Evolutionary conservation across 441 rosid species (phyloP).

Genomic region (Erodium trifolium): DNA sequence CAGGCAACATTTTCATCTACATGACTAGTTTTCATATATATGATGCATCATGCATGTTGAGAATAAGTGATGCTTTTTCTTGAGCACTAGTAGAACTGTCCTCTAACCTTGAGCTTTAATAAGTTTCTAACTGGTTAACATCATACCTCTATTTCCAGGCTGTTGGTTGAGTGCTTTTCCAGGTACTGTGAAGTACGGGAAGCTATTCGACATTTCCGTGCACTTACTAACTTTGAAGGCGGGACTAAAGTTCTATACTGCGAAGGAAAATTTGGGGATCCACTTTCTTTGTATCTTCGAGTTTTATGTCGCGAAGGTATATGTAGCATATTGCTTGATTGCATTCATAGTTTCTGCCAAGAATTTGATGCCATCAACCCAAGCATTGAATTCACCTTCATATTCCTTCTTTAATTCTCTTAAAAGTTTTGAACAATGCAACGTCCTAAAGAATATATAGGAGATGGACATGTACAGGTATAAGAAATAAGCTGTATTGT

Average conservation of each 20-base stretch:
- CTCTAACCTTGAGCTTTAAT: not conserved
- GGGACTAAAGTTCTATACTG: slow-evolving; percentile 59
- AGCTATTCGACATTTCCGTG: slow-evolving; percentile 96
- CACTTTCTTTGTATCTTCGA: slow-evolving; percentile 88
- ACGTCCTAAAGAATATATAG: not conserved
- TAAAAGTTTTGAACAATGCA: not conserved
- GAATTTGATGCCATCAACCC: not conserved
- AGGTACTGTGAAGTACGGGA: slow-evolving; percentile 75
- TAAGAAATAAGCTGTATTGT: slow-evolving; percentile 1
- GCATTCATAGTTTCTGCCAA: not conserved
- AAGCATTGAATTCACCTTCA: not conserved
- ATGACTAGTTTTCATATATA: not conserved
- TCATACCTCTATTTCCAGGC: slow-evolving; percentile 38
- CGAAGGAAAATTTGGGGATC: slow-evolving; percentile 84
- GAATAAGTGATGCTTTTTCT: not conserved
- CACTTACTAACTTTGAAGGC: slow-evolving; percentile 69
- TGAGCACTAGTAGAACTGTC: not conserved
- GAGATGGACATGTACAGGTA: not conserved
- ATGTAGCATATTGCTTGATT: not conserved
- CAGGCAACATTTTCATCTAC: not conserved
- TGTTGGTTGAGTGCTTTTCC: slow-evolving; percentile 91
- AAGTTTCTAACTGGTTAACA: slow-evolving; percentile 7
- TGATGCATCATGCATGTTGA: not conserved
- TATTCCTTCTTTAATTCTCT: not conserved
- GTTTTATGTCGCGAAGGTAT: slow-evolving; percentile 95